Evolutionary conservation across 352 stramenopile species (phyloP).

Genomic region (Blastocystis hominis): DNA sequence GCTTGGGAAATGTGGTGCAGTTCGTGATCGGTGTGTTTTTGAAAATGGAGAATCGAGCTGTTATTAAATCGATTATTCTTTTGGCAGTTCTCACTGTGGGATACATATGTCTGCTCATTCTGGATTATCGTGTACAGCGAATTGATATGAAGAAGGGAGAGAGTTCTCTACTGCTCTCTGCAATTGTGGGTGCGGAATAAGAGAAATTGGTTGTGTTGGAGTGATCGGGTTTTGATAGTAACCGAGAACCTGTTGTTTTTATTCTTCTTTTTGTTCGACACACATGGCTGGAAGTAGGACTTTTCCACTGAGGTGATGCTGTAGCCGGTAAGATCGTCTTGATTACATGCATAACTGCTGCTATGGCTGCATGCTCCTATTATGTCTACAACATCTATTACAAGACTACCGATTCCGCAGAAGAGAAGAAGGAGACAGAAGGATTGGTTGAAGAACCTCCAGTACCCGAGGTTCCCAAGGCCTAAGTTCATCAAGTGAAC

Average conservation of each 20-base stretch:
- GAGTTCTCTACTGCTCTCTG: background rate
- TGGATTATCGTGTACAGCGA: constrained; percentile 1
- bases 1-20: constrained; percentile 51
- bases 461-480: background rate
- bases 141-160: constrained; percentile 23
- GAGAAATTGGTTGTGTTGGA: background rate
- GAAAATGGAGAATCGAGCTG: background rate
- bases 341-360: background rate
- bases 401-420: background rate
- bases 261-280: background rate
- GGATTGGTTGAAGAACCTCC: background rate
- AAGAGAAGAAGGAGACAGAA: background rate
- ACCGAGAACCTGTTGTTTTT: background rate
- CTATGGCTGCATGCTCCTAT: background rate
- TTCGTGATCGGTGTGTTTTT: constrained; percentile 33
- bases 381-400: background rate
- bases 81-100: background rate
- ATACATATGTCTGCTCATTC: constrained; percentile 16
- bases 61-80: constrained; percentile 25
- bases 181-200: background rate
- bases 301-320: background rate
- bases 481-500: background rate
- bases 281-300: background rate
- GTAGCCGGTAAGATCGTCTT: background rate
- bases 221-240: background rate